Conservation (phyloP, 1,139 yeast species). For the Kodamaea derodonti region DNA sequence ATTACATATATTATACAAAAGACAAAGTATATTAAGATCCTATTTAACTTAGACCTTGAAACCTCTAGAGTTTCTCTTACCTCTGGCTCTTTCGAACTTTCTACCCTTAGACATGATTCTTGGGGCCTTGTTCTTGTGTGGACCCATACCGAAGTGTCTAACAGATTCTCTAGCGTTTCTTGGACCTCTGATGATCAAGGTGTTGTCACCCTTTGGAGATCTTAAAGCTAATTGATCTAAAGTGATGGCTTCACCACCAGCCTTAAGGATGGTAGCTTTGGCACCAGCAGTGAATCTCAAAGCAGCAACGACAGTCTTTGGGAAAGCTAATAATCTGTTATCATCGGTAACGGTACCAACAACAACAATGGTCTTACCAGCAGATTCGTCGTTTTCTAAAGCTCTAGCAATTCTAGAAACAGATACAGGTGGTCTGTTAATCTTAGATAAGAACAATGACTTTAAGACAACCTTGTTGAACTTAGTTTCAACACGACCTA, state of each 20-base stretch:
- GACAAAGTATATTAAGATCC: constrained; percentile 1
- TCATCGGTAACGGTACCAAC: constrained; percentile 99
- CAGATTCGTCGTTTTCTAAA: constrained; percentile 59
- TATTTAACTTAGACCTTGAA: constrained; percentile 86
- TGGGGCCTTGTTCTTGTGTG: constrained; percentile 99
- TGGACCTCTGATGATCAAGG: constrained; percentile 97
- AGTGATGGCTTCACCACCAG: constrained; percentile 99
- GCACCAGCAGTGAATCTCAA: constrained; percentile 99
- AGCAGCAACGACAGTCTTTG: constrained; percentile 98
- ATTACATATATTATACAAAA: neutral
- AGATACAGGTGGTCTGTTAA: constrained; percentile 99
- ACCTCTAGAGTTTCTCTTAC: constrained; percentile 99
- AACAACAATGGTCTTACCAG: constrained; percentile 95
- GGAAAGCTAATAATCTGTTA: constrained; percentile 88
- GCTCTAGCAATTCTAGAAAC: constrained; percentile 88
- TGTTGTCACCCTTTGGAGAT: constrained; percentile 99
- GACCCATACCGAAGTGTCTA: constrained; percentile 99
- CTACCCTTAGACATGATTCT: constrained; percentile 96
- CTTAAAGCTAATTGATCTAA: constrained; percentile 98
- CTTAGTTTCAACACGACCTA: constrained; percentile 97
- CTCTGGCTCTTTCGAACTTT: constrained; percentile 99
- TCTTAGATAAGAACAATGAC: constrained; percentile 94
- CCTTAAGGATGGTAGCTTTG: constrained; percentile 93
- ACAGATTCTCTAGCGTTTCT: constrained; percentile 99
- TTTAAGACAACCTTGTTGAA: constrained; percentile 97